Base-by-base conservation (phyloP, 2,329 filamentous ascomycete genomes). In the Madurella mycetomatis region DNA sequence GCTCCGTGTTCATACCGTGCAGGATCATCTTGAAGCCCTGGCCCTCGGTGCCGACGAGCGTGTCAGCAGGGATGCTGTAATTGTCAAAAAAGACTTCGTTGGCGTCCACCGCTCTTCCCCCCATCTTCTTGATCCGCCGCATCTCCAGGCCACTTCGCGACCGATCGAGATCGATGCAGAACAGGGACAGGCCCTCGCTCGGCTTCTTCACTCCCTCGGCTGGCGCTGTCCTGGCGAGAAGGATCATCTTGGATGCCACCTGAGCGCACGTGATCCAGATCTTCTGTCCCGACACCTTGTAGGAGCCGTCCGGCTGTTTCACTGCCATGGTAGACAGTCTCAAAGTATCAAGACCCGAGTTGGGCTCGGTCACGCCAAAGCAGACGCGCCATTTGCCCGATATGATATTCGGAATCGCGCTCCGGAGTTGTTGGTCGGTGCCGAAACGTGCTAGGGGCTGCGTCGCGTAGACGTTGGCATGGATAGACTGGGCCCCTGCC, bases 231-330 rank as follows among this genome's bases (percentile, higher is more conserved):
- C 90, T 81, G 0, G 88, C 88, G 0, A 95, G 78, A 0, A 95
- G 76, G 4, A 95, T 85, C 89, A 95, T 95, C 64, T 90, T 89
- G 4, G 79, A 78, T 0, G 90, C 89, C 0, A 92, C 86, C 67
- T 95, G 88, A 0, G 90, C 90, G 50, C 84, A 92, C 0, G 88
- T 89, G 51, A 94, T 95, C 90, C 90, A 95, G 51, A 92, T 92
- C 72, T 95, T 95, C 67, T 92, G 88, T 0, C 90, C 89, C 0
- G 82, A 82, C 11, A 95, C 77, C 1, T 72, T 75, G 66, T 92
- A 95, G 4, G 74, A 77, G 13, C 80, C 81, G 17, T 83, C 80
- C 2, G 57, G 52, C 39, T 68, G 64, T 60, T 77, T 80, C 31
- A 69, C 77, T 0, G 89, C 89, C 5, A 73, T 71, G 0, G 88